These are phyloP conservation scores for Heracleum sosnowskyi DNA, from an alignment of 129 eudicot genomes.

Conservation along the genomic window DNA sequence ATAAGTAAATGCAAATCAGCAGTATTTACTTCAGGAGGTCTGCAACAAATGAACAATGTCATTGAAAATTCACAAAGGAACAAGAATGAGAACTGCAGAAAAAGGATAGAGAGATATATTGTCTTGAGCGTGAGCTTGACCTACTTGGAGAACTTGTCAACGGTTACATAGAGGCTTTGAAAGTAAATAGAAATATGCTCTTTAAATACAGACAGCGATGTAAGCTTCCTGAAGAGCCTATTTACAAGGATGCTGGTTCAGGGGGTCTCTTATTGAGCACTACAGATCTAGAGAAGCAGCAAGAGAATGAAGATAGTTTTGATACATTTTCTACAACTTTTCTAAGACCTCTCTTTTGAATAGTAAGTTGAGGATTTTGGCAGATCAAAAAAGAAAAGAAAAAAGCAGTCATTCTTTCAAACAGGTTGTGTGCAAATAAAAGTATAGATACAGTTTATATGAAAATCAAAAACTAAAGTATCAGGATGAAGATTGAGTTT, in stretches of 20 bases:
- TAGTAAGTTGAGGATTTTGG: neutral
- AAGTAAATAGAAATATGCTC: conserved; percentile 42
- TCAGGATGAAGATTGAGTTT: no score
- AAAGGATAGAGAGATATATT: conserved; percentile 34
- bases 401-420: no score
- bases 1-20: conserved; percentile 33
- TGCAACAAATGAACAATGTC: conserved; percentile 28
- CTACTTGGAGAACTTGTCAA: conserved; percentile 48
- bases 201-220: conserved; percentile 42
- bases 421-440: no score
- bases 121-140: conserved; percentile 59
- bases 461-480: no score
- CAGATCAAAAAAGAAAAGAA: no score
- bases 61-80: conserved; percentile 35
- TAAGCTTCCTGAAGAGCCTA: conserved; percentile 52
- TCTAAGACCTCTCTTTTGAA: neutral
- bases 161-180: conserved; percentile 60
- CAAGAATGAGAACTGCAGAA: conserved; percentile 39
- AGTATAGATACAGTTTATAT: no score
- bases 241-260: conserved; percentile 65
- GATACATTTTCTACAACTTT: neutral
- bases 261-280: conserved; percentile 70
- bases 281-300: conserved; percentile 53
- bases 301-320: conserved; percentile 39
- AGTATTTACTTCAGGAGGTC: conserved; percentile 28